Evolutionary conservation across 305 asterid genomes (phyloP).

Genomic region (Plantago coronopus): DNA sequence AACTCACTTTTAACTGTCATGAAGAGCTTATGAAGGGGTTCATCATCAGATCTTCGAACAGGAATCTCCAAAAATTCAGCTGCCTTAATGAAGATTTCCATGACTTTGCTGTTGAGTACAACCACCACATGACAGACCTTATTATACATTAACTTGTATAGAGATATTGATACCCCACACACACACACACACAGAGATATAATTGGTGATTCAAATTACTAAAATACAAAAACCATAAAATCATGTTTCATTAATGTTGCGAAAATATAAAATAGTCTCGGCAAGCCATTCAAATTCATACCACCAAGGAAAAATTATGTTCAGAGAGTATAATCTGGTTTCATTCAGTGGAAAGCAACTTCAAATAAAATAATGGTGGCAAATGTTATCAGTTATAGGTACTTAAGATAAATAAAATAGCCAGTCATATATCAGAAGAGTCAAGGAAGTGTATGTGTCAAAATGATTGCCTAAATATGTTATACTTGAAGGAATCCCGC

Average conservation of each 20-base stretch:
- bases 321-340: not conserved
- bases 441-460: conserved; percentile 10
- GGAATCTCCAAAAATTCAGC: conserved; percentile 84
- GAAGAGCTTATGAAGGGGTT: conserved; percentile 80
- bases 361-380: too few relatives aligned
- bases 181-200: not conserved
- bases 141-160: conserved; percentile 6
- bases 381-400: too few relatives aligned
- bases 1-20: conserved; percentile 62
- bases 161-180: not conserved
- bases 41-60: conserved; percentile 77
- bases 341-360: not conserved
- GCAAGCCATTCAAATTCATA: not conserved
- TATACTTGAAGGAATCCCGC: not conserved
- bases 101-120: conserved; percentile 65
- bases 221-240: not conserved
- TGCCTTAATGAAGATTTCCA: conserved; percentile 80
- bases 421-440: not conserved
- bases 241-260: not conserved
- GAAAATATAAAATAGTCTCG: not conserved
- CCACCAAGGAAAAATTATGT: not conserved
- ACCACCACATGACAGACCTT: conserved; percentile 17
- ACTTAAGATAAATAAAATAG: not conserved
- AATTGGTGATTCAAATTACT: not conserved
- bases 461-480: not conserved